Percentiles rank a stretch among this genome's conserved stretches.
Evolutionary conservation across 2,329 filamentous ascomycete genomes (phyloP).

Genomic region (Xylariaceae sp.): DNA sequence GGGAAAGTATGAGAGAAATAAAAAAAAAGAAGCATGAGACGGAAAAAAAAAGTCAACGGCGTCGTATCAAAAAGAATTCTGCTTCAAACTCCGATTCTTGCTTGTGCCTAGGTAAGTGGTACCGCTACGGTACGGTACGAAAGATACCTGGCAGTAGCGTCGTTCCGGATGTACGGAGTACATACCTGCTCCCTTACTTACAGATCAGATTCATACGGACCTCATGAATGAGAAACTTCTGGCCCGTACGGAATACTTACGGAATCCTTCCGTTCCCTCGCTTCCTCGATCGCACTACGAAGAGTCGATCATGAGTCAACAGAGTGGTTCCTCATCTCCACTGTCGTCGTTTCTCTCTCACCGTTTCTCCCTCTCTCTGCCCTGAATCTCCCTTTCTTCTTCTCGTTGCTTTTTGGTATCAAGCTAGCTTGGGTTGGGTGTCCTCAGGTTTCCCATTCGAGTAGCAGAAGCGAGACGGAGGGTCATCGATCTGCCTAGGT

Average conservation of each 20-base stretch:
- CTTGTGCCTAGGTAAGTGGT: too few relatives aligned
- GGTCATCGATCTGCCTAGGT: background rate
- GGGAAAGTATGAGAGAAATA: background rate
- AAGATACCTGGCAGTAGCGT: too few relatives aligned
- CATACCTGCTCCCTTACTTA: background rate
- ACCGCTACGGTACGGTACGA: too few relatives aligned
- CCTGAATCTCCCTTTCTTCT: background rate
- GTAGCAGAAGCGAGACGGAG: constrained; percentile 15
- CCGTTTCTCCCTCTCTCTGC: background rate
- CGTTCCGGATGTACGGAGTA: background rate
- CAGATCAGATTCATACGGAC: too few relatives aligned
- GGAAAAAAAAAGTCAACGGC: background rate
- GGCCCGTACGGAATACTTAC: too few relatives aligned
- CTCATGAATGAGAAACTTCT: too few relatives aligned
- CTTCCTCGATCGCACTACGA: background rate
- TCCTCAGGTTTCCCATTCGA: background rate
- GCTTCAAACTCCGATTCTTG: background rate
- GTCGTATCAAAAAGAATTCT: background rate
- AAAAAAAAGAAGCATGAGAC: background rate
- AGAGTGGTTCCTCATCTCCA: background rate
- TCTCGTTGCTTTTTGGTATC: background rate
- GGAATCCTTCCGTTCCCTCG: too few relatives aligned
- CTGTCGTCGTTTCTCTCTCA: background rate
- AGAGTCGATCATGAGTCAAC: background rate
- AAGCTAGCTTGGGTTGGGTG: background rate